These are phyloP conservation scores for Picochlorum sp. DNA, from an alignment of 139 green algal genomes.

Conservation along the genomic window DNA sequence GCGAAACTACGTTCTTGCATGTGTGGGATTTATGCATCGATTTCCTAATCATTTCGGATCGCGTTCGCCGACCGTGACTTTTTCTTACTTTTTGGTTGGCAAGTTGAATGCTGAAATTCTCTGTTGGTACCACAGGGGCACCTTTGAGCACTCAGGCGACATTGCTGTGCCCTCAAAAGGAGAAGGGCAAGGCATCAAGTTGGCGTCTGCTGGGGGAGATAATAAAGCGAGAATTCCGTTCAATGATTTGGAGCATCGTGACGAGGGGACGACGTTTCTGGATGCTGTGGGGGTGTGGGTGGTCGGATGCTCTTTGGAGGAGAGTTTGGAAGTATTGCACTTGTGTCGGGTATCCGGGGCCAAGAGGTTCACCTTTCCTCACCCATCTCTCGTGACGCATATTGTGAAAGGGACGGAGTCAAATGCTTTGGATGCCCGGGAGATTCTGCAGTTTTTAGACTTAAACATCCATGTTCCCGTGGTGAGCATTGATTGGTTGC, in stretches of 20 bases:
- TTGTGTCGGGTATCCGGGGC: slow-evolving; percentile 15
- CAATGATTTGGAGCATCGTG: slow-evolving; percentile 6
- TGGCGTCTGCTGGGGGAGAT: no score
- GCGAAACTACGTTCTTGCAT: no score
- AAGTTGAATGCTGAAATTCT: no score
- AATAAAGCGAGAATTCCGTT: no score
- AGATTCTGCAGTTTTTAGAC: background rate
- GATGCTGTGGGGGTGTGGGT: slow-evolving; percentile 9
- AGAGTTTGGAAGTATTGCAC: slow-evolving; percentile 12
- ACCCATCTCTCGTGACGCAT: slow-evolving; percentile 10
- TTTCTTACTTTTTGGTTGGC: no score
- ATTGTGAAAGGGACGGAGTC: slow-evolving; percentile 19
- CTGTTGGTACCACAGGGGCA: no score
- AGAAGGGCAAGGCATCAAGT: background rate
- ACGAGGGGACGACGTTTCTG: slow-evolving; percentile 16
- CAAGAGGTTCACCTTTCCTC: slow-evolving; percentile 16
- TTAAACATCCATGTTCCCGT: slow-evolving; percentile 4
- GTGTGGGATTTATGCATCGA: no score
- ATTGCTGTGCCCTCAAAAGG: background rate
- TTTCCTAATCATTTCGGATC: no score
- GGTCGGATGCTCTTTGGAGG: slow-evolving; percentile 14
- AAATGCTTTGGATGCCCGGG: background rate
- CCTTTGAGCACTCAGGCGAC: no score
- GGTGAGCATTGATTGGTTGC: slow-evolving; percentile 30
- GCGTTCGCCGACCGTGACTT: no score